phyloP scores from a whole-genome alignment of 1,284 basidiomycete species.

The Trichosporon inkin region DNA sequence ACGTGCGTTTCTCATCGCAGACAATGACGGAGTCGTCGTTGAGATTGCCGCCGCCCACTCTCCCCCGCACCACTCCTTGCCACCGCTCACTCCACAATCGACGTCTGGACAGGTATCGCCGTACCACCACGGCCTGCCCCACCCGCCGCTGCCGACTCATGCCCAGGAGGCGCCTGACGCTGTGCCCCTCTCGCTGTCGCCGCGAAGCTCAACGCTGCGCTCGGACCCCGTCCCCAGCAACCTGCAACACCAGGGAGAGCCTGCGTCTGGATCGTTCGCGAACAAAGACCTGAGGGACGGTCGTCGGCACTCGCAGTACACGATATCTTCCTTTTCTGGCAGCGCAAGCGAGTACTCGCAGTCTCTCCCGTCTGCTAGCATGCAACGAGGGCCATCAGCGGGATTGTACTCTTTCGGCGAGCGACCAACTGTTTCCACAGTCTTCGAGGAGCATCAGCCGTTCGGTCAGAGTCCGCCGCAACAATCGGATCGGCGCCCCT shows the following conservation, averaged over 20 bases:
- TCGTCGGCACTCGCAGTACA: slow-evolving; percentile 1
- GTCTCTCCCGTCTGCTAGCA: neutral
- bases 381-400: neutral
- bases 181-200: neutral
- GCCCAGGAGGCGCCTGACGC: neutral
- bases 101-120: neutral
- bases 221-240: neutral
- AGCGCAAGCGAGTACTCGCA: slow-evolving; percentile 2
- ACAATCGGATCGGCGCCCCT: neutral
- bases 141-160: neutral
- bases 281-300: neutral
- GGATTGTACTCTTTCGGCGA: neutral
- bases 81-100: slow-evolving; percentile 6
- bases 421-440: slow-evolving; percentile 15
- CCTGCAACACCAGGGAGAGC: neutral
- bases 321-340: neutral
- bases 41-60: neutral
- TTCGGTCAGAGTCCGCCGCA: neutral
- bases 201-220: slow-evolving; percentile 1
- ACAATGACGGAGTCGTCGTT: slow-evolving; percentile 3
- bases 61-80: neutral
- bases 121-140: neutral
- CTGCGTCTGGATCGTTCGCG: neutral
- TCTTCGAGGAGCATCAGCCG: slow-evolving; percentile 14
- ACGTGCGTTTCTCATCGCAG: neutral